phyloP scores from a whole-genome alignment of 192 early-diverging fungal genomes.

The Rhizoclosmatium globosum region DNA sequence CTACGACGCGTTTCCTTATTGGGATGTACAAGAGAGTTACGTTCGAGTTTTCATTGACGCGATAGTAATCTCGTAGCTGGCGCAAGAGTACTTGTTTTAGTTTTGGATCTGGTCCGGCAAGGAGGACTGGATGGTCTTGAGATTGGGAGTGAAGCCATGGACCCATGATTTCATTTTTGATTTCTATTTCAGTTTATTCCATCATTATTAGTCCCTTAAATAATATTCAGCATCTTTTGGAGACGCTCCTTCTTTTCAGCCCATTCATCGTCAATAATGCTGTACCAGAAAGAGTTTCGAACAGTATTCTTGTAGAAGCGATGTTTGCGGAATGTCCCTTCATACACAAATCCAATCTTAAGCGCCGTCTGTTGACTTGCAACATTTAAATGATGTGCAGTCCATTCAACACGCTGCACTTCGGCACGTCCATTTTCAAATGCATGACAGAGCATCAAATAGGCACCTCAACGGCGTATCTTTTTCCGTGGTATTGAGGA shows the following conservation, averaged over 20 bases:
- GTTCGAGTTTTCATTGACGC: no score
- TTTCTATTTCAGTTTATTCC: no score
- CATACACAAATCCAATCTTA: background rate
- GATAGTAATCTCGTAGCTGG: no score
- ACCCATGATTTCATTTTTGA: no score
- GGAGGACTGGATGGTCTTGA: no score
- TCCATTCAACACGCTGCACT: slow-evolving; percentile 2
- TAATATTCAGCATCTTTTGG: background rate
- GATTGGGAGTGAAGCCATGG: no score
- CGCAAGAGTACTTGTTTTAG: no score
- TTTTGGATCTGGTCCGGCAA: no score
- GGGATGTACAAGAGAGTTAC: no score
- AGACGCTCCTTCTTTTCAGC: background rate
- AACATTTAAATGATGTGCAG: background rate
- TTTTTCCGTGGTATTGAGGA: background rate
- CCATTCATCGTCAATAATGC: background rate
- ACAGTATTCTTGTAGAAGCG: background rate
- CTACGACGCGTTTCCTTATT: no score
- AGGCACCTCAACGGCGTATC: background rate
- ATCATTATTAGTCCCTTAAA: no score
- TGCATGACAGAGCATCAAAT: background rate
- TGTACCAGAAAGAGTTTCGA: background rate
- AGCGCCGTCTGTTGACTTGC: background rate
- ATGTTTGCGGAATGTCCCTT: slow-evolving; percentile 3
- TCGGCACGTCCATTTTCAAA: background rate